Percentiles rank a stretch among this genome's conserved stretches.
These are phyloP conservation scores for Salmacisia buchloeana DNA, from an alignment of 1,284 basidiomycete species.

Conservation along the genomic window DNA sequence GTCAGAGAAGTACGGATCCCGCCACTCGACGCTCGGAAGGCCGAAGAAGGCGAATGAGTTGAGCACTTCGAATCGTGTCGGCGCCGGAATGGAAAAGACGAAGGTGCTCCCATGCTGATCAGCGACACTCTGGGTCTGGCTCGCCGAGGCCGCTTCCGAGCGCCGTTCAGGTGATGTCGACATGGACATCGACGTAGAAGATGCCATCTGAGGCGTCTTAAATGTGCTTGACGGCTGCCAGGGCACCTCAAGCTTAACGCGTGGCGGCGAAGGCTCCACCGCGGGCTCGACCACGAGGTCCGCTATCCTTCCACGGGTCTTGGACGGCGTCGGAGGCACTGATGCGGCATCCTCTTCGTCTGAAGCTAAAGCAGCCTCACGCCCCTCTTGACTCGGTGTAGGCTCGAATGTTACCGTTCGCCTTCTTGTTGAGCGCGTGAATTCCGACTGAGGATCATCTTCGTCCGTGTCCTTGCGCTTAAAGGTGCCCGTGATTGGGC, in stretches of 20 bases:
- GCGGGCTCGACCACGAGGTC: neutral
- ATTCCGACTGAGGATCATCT: no score
- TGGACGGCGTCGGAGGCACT: neutral
- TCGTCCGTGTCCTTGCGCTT: neutral
- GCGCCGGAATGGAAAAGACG: conserved; percentile 55
- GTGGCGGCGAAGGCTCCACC: neutral
- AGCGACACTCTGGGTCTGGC: neutral
- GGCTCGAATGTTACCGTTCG: neutral
- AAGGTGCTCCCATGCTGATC: neutral
- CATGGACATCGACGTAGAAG: neutral
- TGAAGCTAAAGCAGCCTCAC: neutral
- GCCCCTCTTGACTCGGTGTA: neutral
- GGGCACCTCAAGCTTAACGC: neutral
- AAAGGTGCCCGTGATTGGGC: neutral
- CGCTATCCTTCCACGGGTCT: neutral
- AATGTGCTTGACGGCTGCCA: neutral
- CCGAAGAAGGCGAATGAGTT: conserved; percentile 57
- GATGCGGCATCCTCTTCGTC: neutral
- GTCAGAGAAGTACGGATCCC: conserved; percentile 71
- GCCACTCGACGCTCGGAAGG: conserved; percentile 65
- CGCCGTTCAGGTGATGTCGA: conserved; percentile 21
- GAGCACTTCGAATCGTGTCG: conserved; percentile 58
- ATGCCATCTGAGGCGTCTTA: neutral
- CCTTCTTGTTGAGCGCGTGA: no score
- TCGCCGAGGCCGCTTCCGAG: conserved; percentile 55